Conservation (phyloP, 805 yeast genomes). For the Candida orba region DNA sequence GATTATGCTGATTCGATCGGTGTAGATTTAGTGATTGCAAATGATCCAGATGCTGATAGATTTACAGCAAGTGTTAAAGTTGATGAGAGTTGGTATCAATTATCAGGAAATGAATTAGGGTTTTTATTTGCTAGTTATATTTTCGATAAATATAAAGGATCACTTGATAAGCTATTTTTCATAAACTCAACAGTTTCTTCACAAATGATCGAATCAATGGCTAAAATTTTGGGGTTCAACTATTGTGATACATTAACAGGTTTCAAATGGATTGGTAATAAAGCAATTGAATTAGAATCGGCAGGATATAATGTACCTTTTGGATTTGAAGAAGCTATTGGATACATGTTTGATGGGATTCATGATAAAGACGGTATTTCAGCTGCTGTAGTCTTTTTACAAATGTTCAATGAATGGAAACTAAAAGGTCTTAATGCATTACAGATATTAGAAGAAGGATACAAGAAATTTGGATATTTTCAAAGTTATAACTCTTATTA, state of each 20-base stretch:
- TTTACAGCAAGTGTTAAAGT: constrained; percentile 69
- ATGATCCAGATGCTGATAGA: constrained; percentile 96
- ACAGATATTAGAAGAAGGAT: constrained; percentile 52
- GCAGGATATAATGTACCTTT: constrained; percentile 71
- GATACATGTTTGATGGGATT: constrained; percentile 78
- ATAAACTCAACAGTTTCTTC: constrained; percentile 91
- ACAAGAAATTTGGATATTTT: constrained; percentile 64
- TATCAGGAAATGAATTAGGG: constrained; percentile 91
- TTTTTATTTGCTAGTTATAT: constrained; percentile 67
- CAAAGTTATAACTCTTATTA: constrained; percentile 88
- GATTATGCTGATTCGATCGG: constrained; percentile 43
- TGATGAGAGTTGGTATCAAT: constrained; percentile 58
- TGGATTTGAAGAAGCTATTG: constrained; percentile 94
- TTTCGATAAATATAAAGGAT: constrained; percentile 23
- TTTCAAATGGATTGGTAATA: constrained; percentile 95
- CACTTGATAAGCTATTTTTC: constrained; percentile 40
- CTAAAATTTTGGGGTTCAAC: constrained; percentile 49
- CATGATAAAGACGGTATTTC: constrained; percentile 92
- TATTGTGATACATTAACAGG: constrained; percentile 87
- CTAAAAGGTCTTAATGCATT: constrained; percentile 32
- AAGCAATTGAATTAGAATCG: constrained; percentile 62
- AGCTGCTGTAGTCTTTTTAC: constrained; percentile 71
- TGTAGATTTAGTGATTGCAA: constrained; percentile 63
- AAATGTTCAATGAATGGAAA: constrained; percentile 51
- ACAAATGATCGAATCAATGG: constrained; percentile 67